A percentile compares a stretch with the other conserved stretches of the same genome.
phyloP scores from a whole-genome alignment of 208 protist genomes.

The Crithidia brevicula region DNA sequence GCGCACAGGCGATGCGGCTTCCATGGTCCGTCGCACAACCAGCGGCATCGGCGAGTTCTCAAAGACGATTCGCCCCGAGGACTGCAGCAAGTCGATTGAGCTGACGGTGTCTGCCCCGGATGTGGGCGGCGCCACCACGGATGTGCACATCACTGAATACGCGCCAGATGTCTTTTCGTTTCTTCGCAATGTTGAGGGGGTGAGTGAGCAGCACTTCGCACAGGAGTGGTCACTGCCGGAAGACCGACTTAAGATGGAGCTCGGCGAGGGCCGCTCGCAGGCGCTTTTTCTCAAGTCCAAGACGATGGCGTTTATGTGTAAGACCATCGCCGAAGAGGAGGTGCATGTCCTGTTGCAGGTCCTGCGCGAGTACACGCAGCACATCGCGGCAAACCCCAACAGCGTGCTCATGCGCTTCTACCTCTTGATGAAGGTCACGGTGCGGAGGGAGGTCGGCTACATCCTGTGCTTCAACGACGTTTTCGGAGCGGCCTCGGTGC shows the following conservation, averaged over 20 bases:
- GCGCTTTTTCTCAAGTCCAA: constrained; percentile 85
- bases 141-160: constrained; percentile 72
- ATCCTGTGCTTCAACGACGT: constrained; percentile 85
- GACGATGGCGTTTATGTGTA: constrained; percentile 79
- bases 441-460: constrained; percentile 56
- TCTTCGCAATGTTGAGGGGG: constrained; percentile 53
- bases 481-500: constrained; percentile 46
- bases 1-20: constrained; percentile 13
- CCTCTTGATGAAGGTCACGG: constrained; percentile 66
- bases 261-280: constrained; percentile 83
- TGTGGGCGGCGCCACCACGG: neutral
- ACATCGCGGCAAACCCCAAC: constrained; percentile 50
- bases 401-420: constrained; percentile 86
- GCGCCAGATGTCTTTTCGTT: constrained; percentile 74
- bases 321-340: constrained; percentile 81
- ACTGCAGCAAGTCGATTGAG: constrained; percentile 35
- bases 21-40: constrained; percentile 15
- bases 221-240: constrained; percentile 76
- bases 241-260: constrained; percentile 57
- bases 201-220: constrained; percentile 58
- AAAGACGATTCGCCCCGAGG: constrained; percentile 20
- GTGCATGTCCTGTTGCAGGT: constrained; percentile 64
- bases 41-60: constrained; percentile 19
- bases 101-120: constrained; percentile 24
- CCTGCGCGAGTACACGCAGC: constrained; percentile 51